Evolutionary conservation across 495 filamentous ascomycete species (phyloP), one percentile per base, ranked within the genome.

Genomic region (Rhizodiscina lignyota): DNA sequence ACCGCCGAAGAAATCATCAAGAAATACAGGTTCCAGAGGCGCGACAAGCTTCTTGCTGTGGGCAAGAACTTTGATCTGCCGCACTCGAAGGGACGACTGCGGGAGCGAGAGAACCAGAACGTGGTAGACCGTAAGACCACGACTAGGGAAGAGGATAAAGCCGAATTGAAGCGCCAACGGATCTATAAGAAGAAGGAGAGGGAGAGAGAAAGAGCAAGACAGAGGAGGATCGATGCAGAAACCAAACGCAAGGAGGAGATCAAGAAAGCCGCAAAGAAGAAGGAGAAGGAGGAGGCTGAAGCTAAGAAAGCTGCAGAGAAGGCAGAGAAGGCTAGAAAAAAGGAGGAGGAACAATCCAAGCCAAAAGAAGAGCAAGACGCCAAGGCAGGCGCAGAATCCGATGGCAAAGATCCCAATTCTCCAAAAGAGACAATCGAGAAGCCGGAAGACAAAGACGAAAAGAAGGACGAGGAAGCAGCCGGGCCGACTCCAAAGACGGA

Each of bases 31-130:
- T 62, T 66, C 24, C 44, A 51, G 0, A 62, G 67, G 22, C 71
- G 80, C 18, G 79, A 83, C 23, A 93, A 93, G 52, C 63, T 93
- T 2, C 66, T 83, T 2, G 77, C 79, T 37, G 72, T 85, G 13
- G 83, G 79, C 4, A 64, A 74, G 20, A 72, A 75, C 3, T 87
- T 86, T 36, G 83, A 92, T 45, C 51, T 84, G 6, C 81, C 83
- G 4, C 79, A 87, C 45, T 72, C 71, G 26, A 83, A 83, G 51
- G 77, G 73, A 13, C 63, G 72, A 15, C 54, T 74, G 5, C 6
- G 30, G 6, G 30, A 32, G 5, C 12, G 6, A 18, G 30, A 32
- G 30, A 32, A 32, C 11, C 11, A 8, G 30, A 32, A 32, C 16
- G 30, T 13, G 30, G 30, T 5, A 18, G 30, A 32, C 5, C 6